Percentiles rank a stretch among this genome's conserved stretches.
Conservation (phyloP, 2,329 filamentous ascomycete genomes). For the Claviceps pazoutovae region DNA sequence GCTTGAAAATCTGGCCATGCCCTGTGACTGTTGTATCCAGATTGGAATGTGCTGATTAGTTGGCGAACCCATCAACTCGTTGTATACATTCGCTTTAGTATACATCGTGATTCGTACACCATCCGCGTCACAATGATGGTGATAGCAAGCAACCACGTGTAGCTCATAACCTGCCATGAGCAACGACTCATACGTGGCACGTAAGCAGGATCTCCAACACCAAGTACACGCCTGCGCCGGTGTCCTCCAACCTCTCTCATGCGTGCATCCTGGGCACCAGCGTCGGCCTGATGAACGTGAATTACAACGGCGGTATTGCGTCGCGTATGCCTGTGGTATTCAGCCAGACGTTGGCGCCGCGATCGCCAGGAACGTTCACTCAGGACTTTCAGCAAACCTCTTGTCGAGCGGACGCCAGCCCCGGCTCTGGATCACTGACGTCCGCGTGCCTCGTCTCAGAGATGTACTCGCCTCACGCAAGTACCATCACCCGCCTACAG, state of each 20-base stretch:
- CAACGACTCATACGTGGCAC: too few relatives aligned
- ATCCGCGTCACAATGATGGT: too few relatives aligned
- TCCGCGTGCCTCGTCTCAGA: constrained; percentile 22
- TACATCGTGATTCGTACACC: too few relatives aligned
- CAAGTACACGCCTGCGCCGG: constrained; percentile 26
- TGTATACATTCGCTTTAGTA: too few relatives aligned
- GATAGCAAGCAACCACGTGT: too few relatives aligned
- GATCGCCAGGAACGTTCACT: constrained; percentile 29
- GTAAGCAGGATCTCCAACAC: too few relatives aligned
- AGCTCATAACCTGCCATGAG: too few relatives aligned
- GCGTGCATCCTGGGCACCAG: constrained; percentile 31
- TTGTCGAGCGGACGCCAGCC: constrained; percentile 37
- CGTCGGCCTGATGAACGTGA: constrained; percentile 29
- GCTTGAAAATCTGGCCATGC: too few relatives aligned
- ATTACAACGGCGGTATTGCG: constrained; percentile 16
- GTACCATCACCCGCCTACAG: constrained; percentile 25
- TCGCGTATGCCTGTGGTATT: constrained; percentile 19
- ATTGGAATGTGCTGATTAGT: too few relatives aligned
- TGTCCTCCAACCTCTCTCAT: constrained; percentile 26
- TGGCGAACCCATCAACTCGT: too few relatives aligned
- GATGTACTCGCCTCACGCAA: constrained; percentile 20
- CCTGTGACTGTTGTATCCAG: too few relatives aligned
- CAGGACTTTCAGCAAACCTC: constrained; percentile 35
- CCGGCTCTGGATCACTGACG: constrained; percentile 30
- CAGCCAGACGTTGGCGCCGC: constrained; percentile 7